phyloP scores from a whole-genome alignment of 139 green algal genomes.

The Coelastrella sp. region DNA sequence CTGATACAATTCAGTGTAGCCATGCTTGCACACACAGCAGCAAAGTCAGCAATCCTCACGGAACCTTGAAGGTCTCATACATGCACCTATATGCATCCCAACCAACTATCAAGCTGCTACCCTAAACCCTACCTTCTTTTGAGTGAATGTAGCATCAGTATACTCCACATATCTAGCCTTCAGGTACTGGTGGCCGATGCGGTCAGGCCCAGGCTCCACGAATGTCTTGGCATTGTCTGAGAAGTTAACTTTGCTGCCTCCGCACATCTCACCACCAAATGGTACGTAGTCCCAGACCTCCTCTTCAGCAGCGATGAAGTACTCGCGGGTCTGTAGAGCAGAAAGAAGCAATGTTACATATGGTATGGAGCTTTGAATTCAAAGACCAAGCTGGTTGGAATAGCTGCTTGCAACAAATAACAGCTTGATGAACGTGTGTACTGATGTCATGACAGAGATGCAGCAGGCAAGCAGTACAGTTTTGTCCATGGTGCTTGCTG shows the following conservation, averaged over 20 bases:
- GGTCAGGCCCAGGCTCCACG: conserved; percentile 42
- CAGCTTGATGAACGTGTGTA: too few relatives aligned
- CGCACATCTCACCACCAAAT: conserved; percentile 60
- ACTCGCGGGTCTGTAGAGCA: conserved; percentile 41
- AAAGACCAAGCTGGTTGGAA: too few relatives aligned
- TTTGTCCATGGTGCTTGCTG: too few relatives aligned
- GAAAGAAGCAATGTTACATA: not conserved
- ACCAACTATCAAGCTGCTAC: too few relatives aligned
- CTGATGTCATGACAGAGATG: too few relatives aligned
- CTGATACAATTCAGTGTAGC: too few relatives aligned
- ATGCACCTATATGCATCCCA: too few relatives aligned
- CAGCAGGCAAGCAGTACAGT: too few relatives aligned
- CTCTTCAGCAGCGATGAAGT: conserved; percentile 75
- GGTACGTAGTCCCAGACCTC: conserved; percentile 69
- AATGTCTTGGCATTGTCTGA: conserved; percentile 55
- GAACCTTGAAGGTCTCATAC: too few relatives aligned
- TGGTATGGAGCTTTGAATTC: not conserved
- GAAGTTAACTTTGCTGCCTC: conserved; percentile 49
- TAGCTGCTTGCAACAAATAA: too few relatives aligned
- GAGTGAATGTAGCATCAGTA: conserved; percentile 80
- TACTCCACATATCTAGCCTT: conserved; percentile 80
- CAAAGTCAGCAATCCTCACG: too few relatives aligned
- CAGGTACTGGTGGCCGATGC: conserved; percentile 65
- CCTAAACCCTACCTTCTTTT: conserved; percentile 13
- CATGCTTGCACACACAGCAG: too few relatives aligned